phyloP scores from a whole-genome alignment of 2,329 filamentous ascomycete genomes.

The Cladophialophora chaetospira region DNA sequence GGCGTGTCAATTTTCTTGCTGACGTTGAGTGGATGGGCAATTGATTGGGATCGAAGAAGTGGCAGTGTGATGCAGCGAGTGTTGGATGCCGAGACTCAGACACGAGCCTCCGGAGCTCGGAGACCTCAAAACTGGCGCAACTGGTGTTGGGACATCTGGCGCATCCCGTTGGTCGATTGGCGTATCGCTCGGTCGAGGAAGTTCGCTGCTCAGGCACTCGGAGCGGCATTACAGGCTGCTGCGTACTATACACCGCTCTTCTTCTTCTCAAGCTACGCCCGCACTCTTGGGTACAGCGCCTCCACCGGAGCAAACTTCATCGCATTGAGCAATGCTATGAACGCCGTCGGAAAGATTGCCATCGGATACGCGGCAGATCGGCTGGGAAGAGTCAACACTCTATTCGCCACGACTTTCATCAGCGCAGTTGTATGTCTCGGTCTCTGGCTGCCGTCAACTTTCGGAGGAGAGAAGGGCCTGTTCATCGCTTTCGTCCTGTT shows the following conservation, averaged over 20 bases:
- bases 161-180: slow-evolving; percentile 33
- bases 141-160: not conserved
- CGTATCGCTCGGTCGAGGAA: slow-evolving; percentile 38
- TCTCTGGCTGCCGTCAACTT: slow-evolving; percentile 32
- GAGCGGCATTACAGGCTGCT: slow-evolving; percentile 41
- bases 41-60: not conserved
- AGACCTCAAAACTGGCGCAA: not conserved
- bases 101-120: not conserved
- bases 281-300: slow-evolving; percentile 40
- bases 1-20: slow-evolving; percentile 29
- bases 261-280: slow-evolving; percentile 43
- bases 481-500: slow-evolving; percentile 36
- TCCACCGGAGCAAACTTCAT: slow-evolving; percentile 43
- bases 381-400: slow-evolving; percentile 43
- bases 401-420: slow-evolving; percentile 39
- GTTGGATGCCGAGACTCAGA: not conserved
- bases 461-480: slow-evolving; percentile 29
- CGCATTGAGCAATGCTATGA: slow-evolving; percentile 44
- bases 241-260: slow-evolving; percentile 44
- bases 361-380: slow-evolving; percentile 44
- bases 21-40: not conserved
- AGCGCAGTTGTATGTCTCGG: slow-evolving; percentile 35
- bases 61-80: not conserved
- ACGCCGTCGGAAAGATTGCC: slow-evolving; percentile 42
- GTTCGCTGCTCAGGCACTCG: slow-evolving; percentile 43